A percentile compares a stretch with the other conserved stretches of the same genome.
These are phyloP conservation scores for Hypoxylon sp. DNA, from an alignment of 2,329 filamentous ascomycete genomes.

Conservation along the genomic window DNA sequence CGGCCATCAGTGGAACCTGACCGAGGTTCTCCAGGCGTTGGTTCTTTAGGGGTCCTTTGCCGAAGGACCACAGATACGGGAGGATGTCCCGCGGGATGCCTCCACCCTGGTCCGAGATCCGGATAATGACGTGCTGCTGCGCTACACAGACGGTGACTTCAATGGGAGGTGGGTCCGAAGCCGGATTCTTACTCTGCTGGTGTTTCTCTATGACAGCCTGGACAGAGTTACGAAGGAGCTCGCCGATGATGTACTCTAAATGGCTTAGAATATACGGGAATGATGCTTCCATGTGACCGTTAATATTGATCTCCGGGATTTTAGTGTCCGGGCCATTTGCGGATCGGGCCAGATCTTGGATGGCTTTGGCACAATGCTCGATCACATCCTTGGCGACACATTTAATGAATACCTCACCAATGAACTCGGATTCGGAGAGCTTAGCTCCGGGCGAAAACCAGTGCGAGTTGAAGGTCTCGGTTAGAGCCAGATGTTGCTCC, in stretches of 20 bases:
- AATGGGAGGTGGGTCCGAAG: constrained; percentile 79
- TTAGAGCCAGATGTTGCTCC: constrained; percentile 95
- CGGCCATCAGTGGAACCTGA: constrained; percentile 90
- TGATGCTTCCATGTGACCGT: constrained; percentile 88
- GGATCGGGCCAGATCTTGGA: constrained; percentile 79
- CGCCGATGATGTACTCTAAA: constrained; percentile 96
- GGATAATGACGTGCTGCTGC: constrained; percentile 93
- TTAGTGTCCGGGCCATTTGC: constrained; percentile 79
- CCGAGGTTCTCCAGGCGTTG: constrained; percentile 86
- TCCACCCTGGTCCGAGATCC: constrained; percentile 94
- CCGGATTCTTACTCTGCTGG: constrained; percentile 55
- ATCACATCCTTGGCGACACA: constrained; percentile 94
- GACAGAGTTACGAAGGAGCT: constrained; percentile 94
- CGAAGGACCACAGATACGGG: constrained; percentile 96
- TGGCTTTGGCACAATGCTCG: constrained; percentile 82
- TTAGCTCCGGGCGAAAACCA: constrained; percentile 90
- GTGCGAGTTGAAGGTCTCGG: constrained; percentile 91
- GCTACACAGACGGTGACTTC: constrained; percentile 96
- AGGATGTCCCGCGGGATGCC: constrained; percentile 88
- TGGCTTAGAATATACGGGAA: constrained; percentile 98
- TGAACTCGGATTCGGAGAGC: constrained; percentile 82
- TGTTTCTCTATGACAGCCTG: constrained; percentile 89
- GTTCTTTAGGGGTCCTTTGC: constrained; percentile 86
- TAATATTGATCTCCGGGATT: constrained; percentile 85
- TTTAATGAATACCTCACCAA: constrained; percentile 94